These are phyloP conservation scores for Drosera spatulata DNA, from an alignment of 179 eudicot species.

Conservation along the genomic window DNA sequence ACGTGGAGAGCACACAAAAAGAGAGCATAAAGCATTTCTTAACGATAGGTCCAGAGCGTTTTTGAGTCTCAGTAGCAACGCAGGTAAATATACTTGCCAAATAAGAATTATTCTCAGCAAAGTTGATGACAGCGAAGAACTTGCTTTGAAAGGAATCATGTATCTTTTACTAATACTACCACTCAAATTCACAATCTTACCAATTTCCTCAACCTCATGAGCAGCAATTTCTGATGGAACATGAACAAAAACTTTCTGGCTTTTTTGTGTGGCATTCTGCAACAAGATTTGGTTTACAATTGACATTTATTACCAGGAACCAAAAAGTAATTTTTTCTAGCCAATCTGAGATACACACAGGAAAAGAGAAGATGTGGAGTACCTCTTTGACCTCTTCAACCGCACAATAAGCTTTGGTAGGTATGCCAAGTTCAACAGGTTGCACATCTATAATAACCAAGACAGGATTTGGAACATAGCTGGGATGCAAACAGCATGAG, in stretches of 20 bases:
- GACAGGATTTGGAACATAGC: constrained; percentile 92
- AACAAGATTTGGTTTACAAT: neutral
- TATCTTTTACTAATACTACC: too few species aligned
- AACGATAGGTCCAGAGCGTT: too few species aligned
- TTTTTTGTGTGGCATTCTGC: constrained; percentile 96
- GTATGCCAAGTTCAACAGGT: constrained; percentile 95
- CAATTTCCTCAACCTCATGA: constrained; percentile 97
- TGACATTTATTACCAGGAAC: neutral
- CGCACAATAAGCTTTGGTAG: constrained; percentile 93
- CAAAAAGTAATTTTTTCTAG: too few species aligned
- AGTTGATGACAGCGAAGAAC: too few species aligned
- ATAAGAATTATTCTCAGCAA: too few species aligned
- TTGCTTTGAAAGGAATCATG: too few species aligned
- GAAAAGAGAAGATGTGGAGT: neutral
- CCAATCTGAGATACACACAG: neutral
- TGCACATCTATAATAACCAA: constrained; percentile 96
- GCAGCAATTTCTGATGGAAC: constrained; percentile 95
- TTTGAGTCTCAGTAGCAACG: too few species aligned
- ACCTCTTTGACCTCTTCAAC: constrained; percentile 99
- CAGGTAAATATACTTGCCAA: too few species aligned
- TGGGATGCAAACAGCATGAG: constrained; percentile 17
- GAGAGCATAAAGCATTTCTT: too few species aligned
- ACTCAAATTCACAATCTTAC: constrained; percentile 13
- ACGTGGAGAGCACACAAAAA: too few species aligned
- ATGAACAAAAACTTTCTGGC: constrained; percentile 92